Percentiles rank a stretch among this genome's conserved stretches.
phyloP scores from a whole-genome alignment of 176 grass and related monocot species.

The Cocos nucifera region DNA sequence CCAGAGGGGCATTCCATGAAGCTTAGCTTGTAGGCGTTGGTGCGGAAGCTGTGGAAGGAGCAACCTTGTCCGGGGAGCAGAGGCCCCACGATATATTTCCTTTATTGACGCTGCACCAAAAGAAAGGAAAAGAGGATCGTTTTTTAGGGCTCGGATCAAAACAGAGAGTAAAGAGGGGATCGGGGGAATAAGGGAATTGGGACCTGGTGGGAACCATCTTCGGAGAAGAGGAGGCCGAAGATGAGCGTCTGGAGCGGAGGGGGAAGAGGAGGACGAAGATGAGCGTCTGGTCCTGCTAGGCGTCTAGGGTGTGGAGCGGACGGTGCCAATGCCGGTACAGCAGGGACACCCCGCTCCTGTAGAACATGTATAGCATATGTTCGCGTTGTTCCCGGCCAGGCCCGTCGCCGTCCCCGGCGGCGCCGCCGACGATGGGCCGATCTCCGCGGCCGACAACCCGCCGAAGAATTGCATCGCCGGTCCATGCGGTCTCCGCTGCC shows the following conservation, averaged over 20 bases:
- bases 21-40: constrained; percentile 84
- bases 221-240: constrained; percentile 73
- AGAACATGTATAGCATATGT: constrained; percentile 89
- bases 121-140: neutral
- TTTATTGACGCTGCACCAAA: constrained; percentile 48
- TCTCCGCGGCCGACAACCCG: constrained; percentile 50
- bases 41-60: constrained; percentile 81
- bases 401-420: constrained; percentile 53
- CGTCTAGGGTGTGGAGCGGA: constrained; percentile 60
- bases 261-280: constrained; percentile 95
- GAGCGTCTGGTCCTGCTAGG: constrained; percentile 78
- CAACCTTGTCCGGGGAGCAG: constrained; percentile 72
- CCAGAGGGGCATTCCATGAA: constrained; percentile 92
- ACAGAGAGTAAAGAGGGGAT: neutral
- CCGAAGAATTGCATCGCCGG: constrained; percentile 76
- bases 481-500: neutral
- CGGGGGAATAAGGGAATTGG: neutral
- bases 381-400: constrained; percentile 47
- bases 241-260: constrained; percentile 95
- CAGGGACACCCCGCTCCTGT: constrained; percentile 74
- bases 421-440: constrained; percentile 39
- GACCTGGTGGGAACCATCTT: constrained; percentile 83
- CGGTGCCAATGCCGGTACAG: constrained; percentile 89
- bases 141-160: constrained; percentile 1
- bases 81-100: constrained; percentile 57